A percentile compares a stretch with the other conserved stretches of the same genome.
These are phyloP conservation scores for Termitomyces eurrhizus DNA, from an alignment of 768 basidiomycete genomes.

Conservation along the genomic window DNA sequence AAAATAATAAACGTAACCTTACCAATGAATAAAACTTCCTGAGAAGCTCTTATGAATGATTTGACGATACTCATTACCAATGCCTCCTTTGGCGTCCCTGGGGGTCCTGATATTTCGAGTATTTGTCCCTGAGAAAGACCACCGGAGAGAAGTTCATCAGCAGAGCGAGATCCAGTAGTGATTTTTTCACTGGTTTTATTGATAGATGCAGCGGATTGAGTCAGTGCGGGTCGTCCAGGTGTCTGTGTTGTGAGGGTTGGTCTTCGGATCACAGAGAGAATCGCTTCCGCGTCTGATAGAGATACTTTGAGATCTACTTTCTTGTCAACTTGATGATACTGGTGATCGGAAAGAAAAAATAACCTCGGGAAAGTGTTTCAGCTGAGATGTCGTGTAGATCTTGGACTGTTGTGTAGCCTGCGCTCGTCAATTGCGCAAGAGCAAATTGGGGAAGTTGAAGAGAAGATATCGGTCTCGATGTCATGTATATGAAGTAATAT, in stretches of 20 bases:
- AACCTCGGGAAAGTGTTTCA: slow-evolving; percentile 51
- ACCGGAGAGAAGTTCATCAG: slow-evolving; percentile 60
- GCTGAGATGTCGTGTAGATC: slow-evolving; percentile 44
- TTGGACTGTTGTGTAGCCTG: slow-evolving; percentile 55
- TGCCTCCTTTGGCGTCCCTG: slow-evolving; percentile 62
- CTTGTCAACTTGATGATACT: slow-evolving; percentile 1
- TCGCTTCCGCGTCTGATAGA: slow-evolving; percentile 38
- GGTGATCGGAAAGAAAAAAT: slow-evolving; percentile 1
- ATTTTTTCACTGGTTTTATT: slow-evolving; percentile 24
- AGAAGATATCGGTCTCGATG: slow-evolving; percentile 41
- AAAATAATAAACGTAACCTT: slow-evolving; percentile 15
- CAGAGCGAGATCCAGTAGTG: slow-evolving; percentile 40
- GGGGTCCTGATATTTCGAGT: slow-evolving; percentile 74
- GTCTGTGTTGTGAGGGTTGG: slow-evolving; percentile 17
- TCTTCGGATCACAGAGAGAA: slow-evolving; percentile 40
- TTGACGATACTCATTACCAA: slow-evolving; percentile 48
- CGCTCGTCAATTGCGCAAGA: slow-evolving; percentile 41
- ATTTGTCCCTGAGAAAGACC: slow-evolving; percentile 60
- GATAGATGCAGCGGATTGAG: slow-evolving; percentile 55
- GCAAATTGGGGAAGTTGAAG: slow-evolving; percentile 42
- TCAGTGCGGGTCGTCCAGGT: slow-evolving; percentile 28
- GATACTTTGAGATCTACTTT: slow-evolving; percentile 48
- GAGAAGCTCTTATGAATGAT: slow-evolving; percentile 41
- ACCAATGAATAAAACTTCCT: slow-evolving; percentile 68
- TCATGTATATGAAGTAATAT: neutral